Conservation (phyloP, 768 basidiomycete genomes). For the Podaxis mareebaensis region DNA sequence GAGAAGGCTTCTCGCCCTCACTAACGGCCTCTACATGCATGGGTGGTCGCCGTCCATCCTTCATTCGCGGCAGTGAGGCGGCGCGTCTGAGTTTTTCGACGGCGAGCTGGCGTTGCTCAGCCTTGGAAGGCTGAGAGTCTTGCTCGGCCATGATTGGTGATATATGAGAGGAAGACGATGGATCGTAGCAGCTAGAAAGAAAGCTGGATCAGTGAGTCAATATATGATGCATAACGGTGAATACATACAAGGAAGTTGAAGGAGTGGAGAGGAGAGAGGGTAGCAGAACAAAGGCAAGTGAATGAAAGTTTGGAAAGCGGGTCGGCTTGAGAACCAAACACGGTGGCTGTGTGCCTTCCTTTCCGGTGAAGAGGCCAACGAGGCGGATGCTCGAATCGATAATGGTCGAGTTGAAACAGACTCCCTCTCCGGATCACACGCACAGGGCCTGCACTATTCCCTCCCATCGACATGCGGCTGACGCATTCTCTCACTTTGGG, state of each 20-base stretch:
- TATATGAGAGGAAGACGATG: not conserved
- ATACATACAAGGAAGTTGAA: not conserved
- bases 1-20: constrained; percentile 65
- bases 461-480: constrained; percentile 3
- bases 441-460: not conserved
- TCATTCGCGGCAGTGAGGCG: constrained; percentile 88
- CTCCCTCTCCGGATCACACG: not conserved
- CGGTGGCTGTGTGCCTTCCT: constrained; percentile 13
- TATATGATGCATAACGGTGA: not conserved
- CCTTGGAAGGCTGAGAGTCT: constrained; percentile 48
- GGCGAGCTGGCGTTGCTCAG: constrained; percentile 82
- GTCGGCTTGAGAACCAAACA: constrained; percentile 15
- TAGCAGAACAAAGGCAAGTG: constrained; percentile 7
- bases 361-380: not conserved
- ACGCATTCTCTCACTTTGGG: not conserved
- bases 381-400: constrained; percentile 12
- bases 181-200: not conserved
- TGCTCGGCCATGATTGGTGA: constrained; percentile 40
- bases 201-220: not conserved
- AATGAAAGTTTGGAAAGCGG: constrained; percentile 11
- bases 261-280: not conserved
- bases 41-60: constrained; percentile 84
- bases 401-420: constrained; percentile 3
- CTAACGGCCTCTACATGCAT: constrained; percentile 85
- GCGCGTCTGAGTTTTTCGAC: constrained; percentile 92